Base-by-base conservation (phyloP, 768 basidiomycete genomes). In the Pholiota molesta region DNA sequence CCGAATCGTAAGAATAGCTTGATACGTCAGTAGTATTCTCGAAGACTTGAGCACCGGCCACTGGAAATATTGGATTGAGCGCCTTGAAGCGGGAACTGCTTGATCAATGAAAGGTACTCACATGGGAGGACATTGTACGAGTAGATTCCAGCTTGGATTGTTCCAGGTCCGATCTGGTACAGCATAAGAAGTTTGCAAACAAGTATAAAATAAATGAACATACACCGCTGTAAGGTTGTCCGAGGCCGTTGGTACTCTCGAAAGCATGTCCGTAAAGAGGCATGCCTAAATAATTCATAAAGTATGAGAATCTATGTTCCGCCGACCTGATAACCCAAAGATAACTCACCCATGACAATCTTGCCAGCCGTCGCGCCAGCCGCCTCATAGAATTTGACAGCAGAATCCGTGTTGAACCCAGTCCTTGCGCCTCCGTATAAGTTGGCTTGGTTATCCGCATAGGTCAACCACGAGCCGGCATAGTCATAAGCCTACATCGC, bases 261-360 rank as follows among this genome's bases (percentile, higher is more conserved):
- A 94, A 95, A 1, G 88, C 86, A 66, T 87, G 86, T 0, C 92
- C 92, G 67, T 94, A 95, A 3, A 93, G 78, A 3, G 93, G 93
- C 71, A 94, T 88, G 56, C 91, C 87, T 81, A 47, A 1, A 35
- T 55, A 31, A 60, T 19, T 26, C n/a, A 29, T 37, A 37, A 9
- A 59, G n/a, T 37, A 42, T 60, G 16, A 65, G 55, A 23, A 17
- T n/a, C 2, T 19, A 13, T 37, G 14, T 26, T 13, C n/a, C 8
- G 23, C 37, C 14, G n/a, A 23, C n/a, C 28, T 26, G 23, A n/a
- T 40, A n/a, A 13, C 5, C 26, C 21, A 19, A 53, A 21, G 17
- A 31, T 2, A 23, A 47, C 69, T 54, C 66, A 85, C 88, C 92
- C 71, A 94, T 76, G 40, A 81, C 83, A 42, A 94, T 83, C 75